Evolutionary conservation across 176 grass and related monocot genomes (phyloP).

Genomic region (Ananas comosus): DNA sequence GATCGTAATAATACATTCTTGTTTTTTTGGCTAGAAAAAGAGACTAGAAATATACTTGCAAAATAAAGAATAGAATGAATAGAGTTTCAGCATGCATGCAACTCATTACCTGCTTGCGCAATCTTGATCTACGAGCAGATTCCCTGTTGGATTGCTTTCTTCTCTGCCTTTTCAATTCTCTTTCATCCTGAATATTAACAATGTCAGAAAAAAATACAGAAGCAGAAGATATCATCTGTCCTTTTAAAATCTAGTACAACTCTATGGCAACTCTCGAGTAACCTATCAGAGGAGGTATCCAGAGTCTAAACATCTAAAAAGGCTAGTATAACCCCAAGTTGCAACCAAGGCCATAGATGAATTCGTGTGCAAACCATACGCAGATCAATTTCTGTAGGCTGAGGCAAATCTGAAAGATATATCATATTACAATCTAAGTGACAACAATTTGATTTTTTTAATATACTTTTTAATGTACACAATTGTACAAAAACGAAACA

Average conservation of each 20-base stretch:
- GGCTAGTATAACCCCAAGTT: too few relatives aligned
- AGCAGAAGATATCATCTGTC: background rate
- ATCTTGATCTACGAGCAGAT: slow-evolving; percentile 80
- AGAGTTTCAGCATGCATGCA: background rate
- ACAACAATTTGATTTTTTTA: background rate
- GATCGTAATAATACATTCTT: background rate
- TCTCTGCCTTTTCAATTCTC: slow-evolving; percentile 85
- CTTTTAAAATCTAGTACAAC: background rate
- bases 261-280: too few relatives aligned
- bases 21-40: background rate
- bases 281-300: too few relatives aligned
- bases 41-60: background rate
- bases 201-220: background rate
- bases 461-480: background rate
- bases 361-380: too few relatives aligned
- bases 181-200: slow-evolving; percentile 64
- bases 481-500: background rate
- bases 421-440: too few relatives aligned
- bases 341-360: too few relatives aligned
- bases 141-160: slow-evolving; percentile 95
- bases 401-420: too few relatives aligned
- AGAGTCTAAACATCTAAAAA: too few relatives aligned
- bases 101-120: slow-evolving; percentile 74
- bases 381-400: too few relatives aligned
- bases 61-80: background rate